Percentiles rank a stretch among this genome's conserved stretches.
phyloP scores from a whole-genome alignment of 2,329 filamentous ascomycete genomes.

The Zelopaecilomyces penicillatus region DNA sequence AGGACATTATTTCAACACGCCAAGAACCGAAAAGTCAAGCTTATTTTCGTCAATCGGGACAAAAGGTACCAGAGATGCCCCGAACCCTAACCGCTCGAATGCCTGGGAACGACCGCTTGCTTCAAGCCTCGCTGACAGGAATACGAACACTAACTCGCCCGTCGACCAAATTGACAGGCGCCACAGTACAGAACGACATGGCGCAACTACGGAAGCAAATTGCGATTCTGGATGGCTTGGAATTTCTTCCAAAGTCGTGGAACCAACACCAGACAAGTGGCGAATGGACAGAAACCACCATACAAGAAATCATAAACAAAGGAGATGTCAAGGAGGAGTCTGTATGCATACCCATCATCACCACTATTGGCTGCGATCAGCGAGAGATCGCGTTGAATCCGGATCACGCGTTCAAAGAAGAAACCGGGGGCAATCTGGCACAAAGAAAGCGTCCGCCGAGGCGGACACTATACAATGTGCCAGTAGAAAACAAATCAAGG shows the following conservation, averaged over 20 bases:
- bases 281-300: constrained; percentile 15
- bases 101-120: no score
- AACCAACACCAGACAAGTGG: constrained; percentile 4
- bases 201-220: constrained; percentile 5
- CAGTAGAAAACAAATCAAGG: constrained; percentile 10
- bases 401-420: not conserved
- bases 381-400: constrained; percentile 12
- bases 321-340: constrained; percentile 19
- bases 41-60: no score
- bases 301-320: constrained; percentile 15
- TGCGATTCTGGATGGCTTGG: constrained; percentile 5
- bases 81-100: no score
- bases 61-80: no score
- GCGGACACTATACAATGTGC: constrained; percentile 16
- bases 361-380: constrained; percentile 48
- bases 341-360: constrained; percentile 54
- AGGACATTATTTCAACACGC: no score
- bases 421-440: not conserved
- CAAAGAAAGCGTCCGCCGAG: constrained; percentile 3
- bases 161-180: no score
- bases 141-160: no score
- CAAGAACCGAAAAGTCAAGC: no score
- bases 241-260: not conserved
- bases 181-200: constrained; percentile 11
- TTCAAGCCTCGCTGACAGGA: no score